Evolutionary conservation across 1,284 basidiomycete genomes (phyloP).

Genomic region (Mycena sp.): DNA sequence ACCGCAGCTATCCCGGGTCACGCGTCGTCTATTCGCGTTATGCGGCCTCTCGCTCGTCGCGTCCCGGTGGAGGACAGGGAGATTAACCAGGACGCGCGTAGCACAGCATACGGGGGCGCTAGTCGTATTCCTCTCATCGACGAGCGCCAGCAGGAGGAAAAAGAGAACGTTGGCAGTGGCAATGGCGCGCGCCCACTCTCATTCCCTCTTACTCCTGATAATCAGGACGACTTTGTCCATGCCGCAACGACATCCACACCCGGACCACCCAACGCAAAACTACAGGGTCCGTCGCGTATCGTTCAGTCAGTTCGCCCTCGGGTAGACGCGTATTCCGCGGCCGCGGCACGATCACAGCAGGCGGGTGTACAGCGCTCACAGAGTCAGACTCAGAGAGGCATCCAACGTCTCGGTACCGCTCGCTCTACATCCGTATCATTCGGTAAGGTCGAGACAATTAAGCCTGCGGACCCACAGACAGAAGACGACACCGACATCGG

Average conservation of each 20-base stretch:
- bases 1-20: conserved; percentile 44
- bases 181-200: conserved; percentile 43
- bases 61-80: conserved; percentile 48
- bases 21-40: conserved; percentile 24
- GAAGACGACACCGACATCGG: conserved; percentile 29
- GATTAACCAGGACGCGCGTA: conserved; percentile 24
- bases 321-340: conserved; percentile 20
- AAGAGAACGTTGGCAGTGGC: conserved; percentile 54
- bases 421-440: conserved; percentile 21
- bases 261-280: conserved; percentile 19
- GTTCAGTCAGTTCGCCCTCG: conserved; percentile 22
- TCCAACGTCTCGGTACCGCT: conserved; percentile 8
- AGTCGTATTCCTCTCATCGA: conserved; percentile 11
- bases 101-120: no score
- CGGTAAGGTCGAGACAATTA: conserved; percentile 19
- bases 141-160: conserved; percentile 49
- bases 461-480: conserved; percentile 4
- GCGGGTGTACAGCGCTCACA: conserved; percentile 21
- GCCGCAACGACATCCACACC: conserved; percentile 29
- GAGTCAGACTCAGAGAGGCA: conserved; percentile 20
- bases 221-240: conserved; percentile 34
- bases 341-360: conserved; percentile 15
- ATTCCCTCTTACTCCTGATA: conserved; percentile 33
- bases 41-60: conserved; percentile 42
- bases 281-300: conserved; percentile 26